Percentiles rank a stretch among this genome's conserved stretches.
These are phyloP conservation scores for Botryosphaeria dothidea DNA, from an alignment of 2,329 filamentous ascomycete species.

Conservation along the genomic window DNA sequence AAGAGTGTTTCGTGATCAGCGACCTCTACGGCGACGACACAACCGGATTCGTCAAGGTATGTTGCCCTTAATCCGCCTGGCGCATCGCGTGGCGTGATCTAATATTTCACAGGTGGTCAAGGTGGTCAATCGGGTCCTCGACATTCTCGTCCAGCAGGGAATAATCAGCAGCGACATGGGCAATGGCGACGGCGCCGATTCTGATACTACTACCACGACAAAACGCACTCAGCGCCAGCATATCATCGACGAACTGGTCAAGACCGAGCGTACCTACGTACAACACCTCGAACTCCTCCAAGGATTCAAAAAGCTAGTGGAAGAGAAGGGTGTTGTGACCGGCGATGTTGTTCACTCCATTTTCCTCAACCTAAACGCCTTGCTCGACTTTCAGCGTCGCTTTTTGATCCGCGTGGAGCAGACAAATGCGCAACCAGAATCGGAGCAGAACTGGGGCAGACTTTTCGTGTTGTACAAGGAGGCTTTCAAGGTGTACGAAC, in stretches of 20 bases:
- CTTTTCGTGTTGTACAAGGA: conserved; percentile 84
- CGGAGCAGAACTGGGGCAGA: conserved; percentile 89
- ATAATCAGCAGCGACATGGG: conserved; percentile 53
- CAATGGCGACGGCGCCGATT: conserved; percentile 46
- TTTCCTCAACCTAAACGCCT: conserved; percentile 92
- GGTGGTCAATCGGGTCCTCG: conserved; percentile 89
- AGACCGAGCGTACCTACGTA: conserved; percentile 96
- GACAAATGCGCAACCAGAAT: conserved; percentile 78
- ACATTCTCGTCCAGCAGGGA: conserved; percentile 77
- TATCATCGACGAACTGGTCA: conserved; percentile 86
- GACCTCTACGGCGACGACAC: conserved; percentile 94
- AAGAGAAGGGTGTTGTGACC: conserved; percentile 82
- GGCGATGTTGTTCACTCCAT: conserved; percentile 92
- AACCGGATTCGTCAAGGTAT: conserved; percentile 91
- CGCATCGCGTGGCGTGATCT: conserved; percentile 13
- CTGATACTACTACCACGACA: conserved; percentile 40
- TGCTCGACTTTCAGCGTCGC: conserved; percentile 91
- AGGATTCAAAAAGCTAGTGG: conserved; percentile 84
- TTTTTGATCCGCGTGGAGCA: conserved; percentile 96
- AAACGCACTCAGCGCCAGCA: conserved; percentile 78
- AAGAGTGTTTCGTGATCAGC: conserved; percentile 87
- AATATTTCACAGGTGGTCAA: conserved; percentile 66
- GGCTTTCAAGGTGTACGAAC: conserved; percentile 88
- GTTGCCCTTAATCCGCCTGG: background rate
- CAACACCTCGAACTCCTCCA: conserved; percentile 95